Conservation (phyloP, 257 asterid species). For the Mentha longifolia region DNA sequence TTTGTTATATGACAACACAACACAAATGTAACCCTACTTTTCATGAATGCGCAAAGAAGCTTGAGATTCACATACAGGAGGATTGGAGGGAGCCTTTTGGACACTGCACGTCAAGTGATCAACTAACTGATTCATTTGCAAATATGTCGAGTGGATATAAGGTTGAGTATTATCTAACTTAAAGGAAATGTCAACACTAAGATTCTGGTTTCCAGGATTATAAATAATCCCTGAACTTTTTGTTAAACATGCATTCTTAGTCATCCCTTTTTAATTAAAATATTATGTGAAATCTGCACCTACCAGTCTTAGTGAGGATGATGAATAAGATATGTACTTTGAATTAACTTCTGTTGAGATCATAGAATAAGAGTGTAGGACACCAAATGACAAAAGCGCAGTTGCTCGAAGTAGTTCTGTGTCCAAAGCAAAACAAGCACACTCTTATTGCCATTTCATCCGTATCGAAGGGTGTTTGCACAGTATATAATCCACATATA, state of each 20-base stretch:
- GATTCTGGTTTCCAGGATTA: not conserved
- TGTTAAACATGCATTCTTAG: conserved; percentile 8
- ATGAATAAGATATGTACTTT: conserved; percentile 5
- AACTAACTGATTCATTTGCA: conserved; percentile 8
- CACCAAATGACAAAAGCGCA: conserved; percentile 13
- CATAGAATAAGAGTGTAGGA: not conserved
- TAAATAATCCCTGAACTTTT: not conserved
- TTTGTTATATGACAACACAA: not conserved
- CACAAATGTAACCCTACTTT: not conserved
- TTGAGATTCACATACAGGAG: not conserved
- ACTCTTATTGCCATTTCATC: not conserved
- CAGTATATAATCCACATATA: too few species aligned
- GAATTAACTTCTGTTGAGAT: not conserved
- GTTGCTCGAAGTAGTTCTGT: not conserved
- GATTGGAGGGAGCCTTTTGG: conserved; percentile 7
- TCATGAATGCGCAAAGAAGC: not conserved
- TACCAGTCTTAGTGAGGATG: not conserved
- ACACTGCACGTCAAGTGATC: conserved; percentile 3
- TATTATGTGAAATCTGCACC: not conserved
- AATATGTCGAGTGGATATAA: not conserved
- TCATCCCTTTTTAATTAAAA: conserved; percentile 8
- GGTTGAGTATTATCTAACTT: not conserved
- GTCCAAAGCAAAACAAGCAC: conserved; percentile 10
- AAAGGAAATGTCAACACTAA: not conserved
- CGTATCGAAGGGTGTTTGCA: too few species aligned